Base-by-base conservation (phyloP, 1,284 basidiomycete species). In the Leccinum subrobustum region DNA sequence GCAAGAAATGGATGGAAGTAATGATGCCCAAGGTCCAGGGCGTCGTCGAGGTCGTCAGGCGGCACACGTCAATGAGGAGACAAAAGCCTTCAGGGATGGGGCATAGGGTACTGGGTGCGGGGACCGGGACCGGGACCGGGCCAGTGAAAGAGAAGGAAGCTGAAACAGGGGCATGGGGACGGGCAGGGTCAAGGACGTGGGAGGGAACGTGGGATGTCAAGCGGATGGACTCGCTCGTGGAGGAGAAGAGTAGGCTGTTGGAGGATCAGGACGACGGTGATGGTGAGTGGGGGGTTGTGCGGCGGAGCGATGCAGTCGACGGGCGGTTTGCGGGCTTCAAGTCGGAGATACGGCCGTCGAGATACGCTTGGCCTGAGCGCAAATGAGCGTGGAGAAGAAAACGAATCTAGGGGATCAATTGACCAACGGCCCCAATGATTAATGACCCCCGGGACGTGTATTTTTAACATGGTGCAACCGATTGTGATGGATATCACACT, bases 11-110 rank as follows among this genome's bases (percentile, higher is more conserved):
- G 65, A 72, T 62, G 1, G 71, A 68, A 50, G 66, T 69, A 14
- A 65, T 77, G 16, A 55, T 80, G 6, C 78, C 79, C 16, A 77
- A 71, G 63, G 70, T 82, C 63, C 74, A 75, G 44, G 72, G 68
- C 1, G 73, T 77, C 11, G 75, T 75, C 27, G 63, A 60, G 29
- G 12, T 62, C 12, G 50, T 74, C 18, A 62, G 63, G 25, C 72
- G 72, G 33, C 67, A 51, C 44, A 61, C 68, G 37, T 69, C 62
- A 25, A 14, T 62, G 44, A 56, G 51, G 7, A 42, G 56, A 3
- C 52, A 4, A 8, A 27, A 16, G 4, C 3, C 48, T 14, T 4
- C 23, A 14, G 14, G 51, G 44, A 23, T 14, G 20, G 18, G 18
- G 44, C 11, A 12, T 18, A 9, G 39, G 39, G n/a, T n/a, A n/a